Evolutionary conservation across 2,329 filamentous ascomycete genomes (phyloP), one percentile per base, ranked within the genome.

Genomic region (Orbilia javanica): DNA sequence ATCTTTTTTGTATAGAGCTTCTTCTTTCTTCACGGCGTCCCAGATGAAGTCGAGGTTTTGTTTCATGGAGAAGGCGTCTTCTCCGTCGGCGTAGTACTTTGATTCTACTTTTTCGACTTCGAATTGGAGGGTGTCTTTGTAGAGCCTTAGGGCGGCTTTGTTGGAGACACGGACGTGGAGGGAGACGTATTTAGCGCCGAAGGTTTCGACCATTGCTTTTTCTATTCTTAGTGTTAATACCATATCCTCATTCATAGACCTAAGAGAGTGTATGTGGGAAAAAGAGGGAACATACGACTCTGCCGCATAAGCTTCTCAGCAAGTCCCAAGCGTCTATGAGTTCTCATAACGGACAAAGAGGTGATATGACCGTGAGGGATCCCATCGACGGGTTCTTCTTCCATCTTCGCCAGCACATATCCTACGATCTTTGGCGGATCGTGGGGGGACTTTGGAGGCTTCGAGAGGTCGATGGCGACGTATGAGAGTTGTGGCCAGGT

Each of bases 381-480:
- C 74, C 94, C 94, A 84, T 98, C 95, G 77, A 91, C 84, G 6
- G 96, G 95, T 85, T 98, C 96, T 87, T 99, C 96, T 85, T 99
- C 96, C 94, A 99, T 99, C 88, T 99, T 99, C 64, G 96, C 96
- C 27, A 99, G 90, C n/a, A 99, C 96, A 84, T 99, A 99, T 82
- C 96, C 96, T 25, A 99, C 96, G 79, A 99, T 97, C 86, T 97
- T 97, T 81, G 96, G 96, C 82, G 96, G 96, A 84, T 96, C 92
- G 85, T 95, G 92, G 0, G 91, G 90, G 34, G 65, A 76, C 84
- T 91, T 91, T 81, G 89, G 89, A 36, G 93, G 92, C 39, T 93
- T 90, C 20, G 92, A 92, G 73, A 94, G 91, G 85, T 98, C 95
- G 82, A 99, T 94, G 81, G 96, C 96, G 72, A 99, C 95, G 85